Conservation (phyloP, 768 basidiomycete species). For the Harrya chromipes region DNA sequence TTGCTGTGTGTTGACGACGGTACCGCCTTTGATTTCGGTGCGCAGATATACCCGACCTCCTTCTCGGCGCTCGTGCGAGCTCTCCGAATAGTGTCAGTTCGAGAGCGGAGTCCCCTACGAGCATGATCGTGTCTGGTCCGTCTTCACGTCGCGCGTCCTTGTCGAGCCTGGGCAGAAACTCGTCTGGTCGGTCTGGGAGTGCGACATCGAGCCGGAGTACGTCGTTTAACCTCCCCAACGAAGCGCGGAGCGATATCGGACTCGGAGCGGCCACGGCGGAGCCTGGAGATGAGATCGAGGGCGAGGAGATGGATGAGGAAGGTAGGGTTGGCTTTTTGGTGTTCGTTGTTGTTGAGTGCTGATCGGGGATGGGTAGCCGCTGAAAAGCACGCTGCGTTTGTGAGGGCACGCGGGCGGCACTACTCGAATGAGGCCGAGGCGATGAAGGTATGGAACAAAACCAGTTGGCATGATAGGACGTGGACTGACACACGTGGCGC, state of each 20-base stretch:
- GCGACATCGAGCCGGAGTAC: slow-evolving; percentile 75
- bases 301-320: slow-evolving; percentile 89
- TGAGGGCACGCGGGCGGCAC: slow-evolving; percentile 76
- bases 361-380: slow-evolving; percentile 47
- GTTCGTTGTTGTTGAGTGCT: background rate
- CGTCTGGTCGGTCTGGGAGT: slow-evolving; percentile 59
- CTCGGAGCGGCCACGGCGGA: slow-evolving; percentile 34
- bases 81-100: slow-evolving; percentile 42
- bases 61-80: slow-evolving; percentile 41
- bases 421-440: slow-evolving; percentile 92
- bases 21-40: background rate
- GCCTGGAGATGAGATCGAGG: slow-evolving; percentile 56
- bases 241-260: slow-evolving; percentile 59
- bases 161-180: slow-evolving; percentile 55
- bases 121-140: slow-evolving; percentile 58
- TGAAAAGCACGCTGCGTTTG: slow-evolving; percentile 78
- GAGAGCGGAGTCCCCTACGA: slow-evolving; percentile 52
- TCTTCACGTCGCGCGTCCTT: slow-evolving; percentile 75
- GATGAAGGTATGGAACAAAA: slow-evolving; percentile 67
- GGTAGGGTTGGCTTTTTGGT: slow-evolving; percentile 42
- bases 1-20: background rate
- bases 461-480: background rate
- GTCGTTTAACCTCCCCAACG: slow-evolving; percentile 76
- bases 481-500: background rate
- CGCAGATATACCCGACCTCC: slow-evolving; percentile 80